phyloP scores from a whole-genome alignment of 2,329 filamentous ascomycete genomes.

The Elsinoe necatrix region DNA sequence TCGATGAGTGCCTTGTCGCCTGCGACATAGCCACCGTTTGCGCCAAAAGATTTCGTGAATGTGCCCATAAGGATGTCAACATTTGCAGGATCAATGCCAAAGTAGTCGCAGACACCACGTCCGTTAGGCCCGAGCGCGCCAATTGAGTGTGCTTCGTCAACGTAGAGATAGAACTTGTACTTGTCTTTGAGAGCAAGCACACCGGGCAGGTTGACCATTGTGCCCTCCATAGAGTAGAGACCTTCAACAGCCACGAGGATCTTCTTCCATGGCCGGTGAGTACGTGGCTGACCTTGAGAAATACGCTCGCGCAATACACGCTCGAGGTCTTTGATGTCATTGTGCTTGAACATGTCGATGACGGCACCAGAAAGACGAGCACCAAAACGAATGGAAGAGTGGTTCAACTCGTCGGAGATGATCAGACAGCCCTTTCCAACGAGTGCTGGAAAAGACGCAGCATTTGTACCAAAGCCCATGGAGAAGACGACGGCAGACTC shows the following conservation, averaged over 20 bases:
- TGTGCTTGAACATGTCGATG: slow-evolving; percentile 95
- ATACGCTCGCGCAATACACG: slow-evolving; percentile 81
- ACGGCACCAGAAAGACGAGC: slow-evolving; percentile 89
- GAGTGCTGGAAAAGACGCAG: slow-evolving; percentile 82
- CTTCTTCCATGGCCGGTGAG: slow-evolving; percentile 99
- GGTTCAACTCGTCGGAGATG: slow-evolving; percentile 95
- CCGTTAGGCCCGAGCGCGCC: slow-evolving; percentile 83
- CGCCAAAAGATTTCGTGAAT: slow-evolving; percentile 94
- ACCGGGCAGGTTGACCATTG: slow-evolving; percentile 94
- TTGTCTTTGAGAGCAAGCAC: slow-evolving; percentile 79
- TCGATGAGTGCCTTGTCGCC: slow-evolving; percentile 86
- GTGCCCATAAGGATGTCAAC: slow-evolving; percentile 98
- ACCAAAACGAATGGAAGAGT: slow-evolving; percentile 93
- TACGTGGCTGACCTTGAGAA: slow-evolving; percentile 91
- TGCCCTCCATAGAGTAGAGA: slow-evolving; percentile 98
- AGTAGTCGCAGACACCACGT: slow-evolving; percentile 95
- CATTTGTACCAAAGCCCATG: slow-evolving; percentile 97
- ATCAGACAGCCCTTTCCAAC: slow-evolving; percentile 89
- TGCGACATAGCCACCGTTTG: slow-evolving; percentile 92
- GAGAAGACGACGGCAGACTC: slow-evolving; percentile 93
- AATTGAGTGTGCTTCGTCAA: slow-evolving; percentile 94
- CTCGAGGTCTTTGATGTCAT: slow-evolving; percentile 85
- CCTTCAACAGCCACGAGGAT: slow-evolving; percentile 94
- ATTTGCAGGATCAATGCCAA: slow-evolving; percentile 76
- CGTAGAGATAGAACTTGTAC: slow-evolving; percentile 94